Evolutionary conservation across 164 flowering plant genomes (phyloP), one percentile per base, ranked within the genome.

Genomic region (Echeveria elegans): DNA sequence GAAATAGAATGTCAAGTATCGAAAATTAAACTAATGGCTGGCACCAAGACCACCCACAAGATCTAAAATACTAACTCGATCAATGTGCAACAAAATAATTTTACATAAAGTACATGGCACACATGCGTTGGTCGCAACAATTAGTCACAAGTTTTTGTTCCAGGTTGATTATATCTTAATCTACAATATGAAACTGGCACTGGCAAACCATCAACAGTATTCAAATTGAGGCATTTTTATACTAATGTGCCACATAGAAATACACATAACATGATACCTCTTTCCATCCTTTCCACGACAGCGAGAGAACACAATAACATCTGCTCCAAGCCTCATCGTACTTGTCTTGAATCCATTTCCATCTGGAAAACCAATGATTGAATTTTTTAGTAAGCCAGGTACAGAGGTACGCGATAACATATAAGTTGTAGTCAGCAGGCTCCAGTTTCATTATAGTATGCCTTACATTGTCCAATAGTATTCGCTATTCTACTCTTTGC

Each of bases 341-440:
- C 99, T 95, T 6, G 99, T 95, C 77, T 95, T 95, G 72, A 95
- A 95, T 32, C 99, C 99, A 81, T 95, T 95, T 73, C 99, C 97
- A 83, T 91, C 99, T 94, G 77, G 64, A 2, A 60, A 59, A 63
- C 45, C 21, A 24, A 50, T 3, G 7, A 34, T 3, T 8, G 41
- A 59, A 58, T 28, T 11, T 15, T 23, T 47, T 15, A 32, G 56
- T 32, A 67, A 34, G 37, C 37, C 37, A 34, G 7, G 37, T 3
- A 34, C 3, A 7, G 5, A 34, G 7, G 37, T 3, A 34, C 3
- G 37, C 7, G 37, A 47, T 38, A 5, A 48, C n/a, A 4, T n/a
- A 47, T 37, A 52, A 10, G 48, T n/a, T n/a, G n/a, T 59, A 32
- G 26, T 32, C 52, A 9, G 6, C 48, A 61, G 58, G 36, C 38